A percentile compares a stretch with the other conserved stretches of the same genome.
phyloP scores from a whole-genome alignment of 805 yeast species.

The Saccharomycopsis sp. region DNA sequence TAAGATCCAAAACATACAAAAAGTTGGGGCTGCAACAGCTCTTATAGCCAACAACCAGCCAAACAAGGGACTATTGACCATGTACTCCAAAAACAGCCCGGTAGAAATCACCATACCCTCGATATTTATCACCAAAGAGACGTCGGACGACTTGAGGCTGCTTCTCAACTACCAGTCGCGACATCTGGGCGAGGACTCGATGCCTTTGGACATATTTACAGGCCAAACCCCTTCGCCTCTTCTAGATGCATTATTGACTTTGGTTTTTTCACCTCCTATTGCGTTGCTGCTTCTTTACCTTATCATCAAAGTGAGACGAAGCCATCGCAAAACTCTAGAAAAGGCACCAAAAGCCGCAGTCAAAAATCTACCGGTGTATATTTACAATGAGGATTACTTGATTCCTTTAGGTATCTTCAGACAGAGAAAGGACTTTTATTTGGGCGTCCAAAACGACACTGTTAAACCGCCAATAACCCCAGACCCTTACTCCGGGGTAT shows the following conservation, averaged over 20 bases:
- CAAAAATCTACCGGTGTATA: slow-evolving; percentile 16
- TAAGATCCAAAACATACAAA: slow-evolving; percentile 41
- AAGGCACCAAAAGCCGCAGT: slow-evolving; percentile 13
- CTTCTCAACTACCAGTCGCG: neutral
- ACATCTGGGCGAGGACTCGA: neutral
- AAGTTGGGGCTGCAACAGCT: slow-evolving; percentile 42
- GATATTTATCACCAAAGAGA: slow-evolving; percentile 41
- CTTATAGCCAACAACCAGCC: slow-evolving; percentile 51
- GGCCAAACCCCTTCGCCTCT: slow-evolving; percentile 28
- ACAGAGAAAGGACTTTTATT: slow-evolving; percentile 13
- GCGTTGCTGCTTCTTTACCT: slow-evolving; percentile 15
- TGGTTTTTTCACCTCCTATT: slow-evolving; percentile 32
- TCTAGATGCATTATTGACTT: slow-evolving; percentile 31
- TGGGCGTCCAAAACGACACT: neutral
- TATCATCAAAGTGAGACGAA: slow-evolving; percentile 13
- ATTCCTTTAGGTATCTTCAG: slow-evolving; percentile 17
- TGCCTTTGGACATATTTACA: slow-evolving; percentile 20
- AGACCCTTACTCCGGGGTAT: neutral
- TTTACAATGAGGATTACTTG: slow-evolving; percentile 17
- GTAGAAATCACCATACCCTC: slow-evolving; percentile 42
- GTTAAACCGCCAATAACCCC: neutral
- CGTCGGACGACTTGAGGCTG: slow-evolving; percentile 30
- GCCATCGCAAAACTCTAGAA: slow-evolving; percentile 9
- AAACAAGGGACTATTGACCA: slow-evolving; percentile 41
- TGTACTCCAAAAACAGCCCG: slow-evolving; percentile 44